phyloP scores from a whole-genome alignment of 495 filamentous ascomycete genomes.

The Amphirosellinia nigrospora region DNA sequence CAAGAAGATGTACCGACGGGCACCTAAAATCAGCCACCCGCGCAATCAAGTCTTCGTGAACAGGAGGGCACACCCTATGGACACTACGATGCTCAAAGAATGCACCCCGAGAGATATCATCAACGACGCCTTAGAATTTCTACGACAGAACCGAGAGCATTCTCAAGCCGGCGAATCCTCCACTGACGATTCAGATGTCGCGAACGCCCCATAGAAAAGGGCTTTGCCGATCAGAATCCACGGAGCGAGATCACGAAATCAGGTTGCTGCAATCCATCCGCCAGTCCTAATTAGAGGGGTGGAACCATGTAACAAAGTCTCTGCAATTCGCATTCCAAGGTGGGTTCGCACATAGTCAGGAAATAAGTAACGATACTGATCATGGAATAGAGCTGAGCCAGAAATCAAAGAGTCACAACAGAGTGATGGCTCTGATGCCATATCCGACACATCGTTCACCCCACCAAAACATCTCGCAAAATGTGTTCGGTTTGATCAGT shows the following conservation, averaged over 20 bases:
- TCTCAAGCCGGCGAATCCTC: not conserved
- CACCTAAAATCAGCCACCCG: not conserved
- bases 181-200: not conserved
- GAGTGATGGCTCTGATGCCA: not conserved
- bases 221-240: not conserved
- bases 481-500: not conserved
- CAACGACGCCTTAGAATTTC: not conserved
- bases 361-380: not conserved
- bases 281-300: not conserved
- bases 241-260: not conserved
- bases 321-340: not conserved
- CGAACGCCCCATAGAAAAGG: constrained; percentile 9
- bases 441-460: constrained; percentile 18
- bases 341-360: not conserved
- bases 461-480: not conserved
- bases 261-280: not conserved
- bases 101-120: not conserved
- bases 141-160: not conserved
- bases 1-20: not conserved
- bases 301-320: too few species aligned
- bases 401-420: not conserved
- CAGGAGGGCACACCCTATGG: not conserved
- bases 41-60: not conserved
- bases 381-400: not conserved
- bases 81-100: too few species aligned